phyloP scores from a whole-genome alignment of 345 rosid species.

The Aurinia saxatilis region DNA sequence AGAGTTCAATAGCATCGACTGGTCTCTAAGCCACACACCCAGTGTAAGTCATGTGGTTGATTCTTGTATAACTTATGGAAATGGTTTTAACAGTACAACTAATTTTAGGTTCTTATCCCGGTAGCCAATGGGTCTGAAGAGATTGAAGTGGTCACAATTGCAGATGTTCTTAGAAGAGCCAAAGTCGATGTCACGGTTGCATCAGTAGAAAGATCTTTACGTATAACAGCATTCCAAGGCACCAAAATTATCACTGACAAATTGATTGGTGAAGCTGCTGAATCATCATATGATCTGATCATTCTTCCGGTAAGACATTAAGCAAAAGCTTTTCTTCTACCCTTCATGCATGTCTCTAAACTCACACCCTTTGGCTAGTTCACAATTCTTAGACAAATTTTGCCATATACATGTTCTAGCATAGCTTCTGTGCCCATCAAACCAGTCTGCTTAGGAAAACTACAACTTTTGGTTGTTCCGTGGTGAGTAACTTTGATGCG shows the following conservation, averaged over 20 bases:
- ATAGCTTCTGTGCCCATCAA: background rate
- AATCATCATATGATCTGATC: conserved; percentile 56
- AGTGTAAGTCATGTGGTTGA: conserved; percentile 41
- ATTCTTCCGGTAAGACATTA: conserved; percentile 64
- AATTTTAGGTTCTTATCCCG: conserved; percentile 67
- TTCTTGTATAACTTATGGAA: background rate
- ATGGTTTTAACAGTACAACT: conserved; percentile 13
- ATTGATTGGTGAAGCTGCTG: conserved; percentile 54
- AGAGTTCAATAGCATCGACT: conserved; percentile 70
- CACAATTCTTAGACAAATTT: background rate
- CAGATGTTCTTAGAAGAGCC: conserved; percentile 75
- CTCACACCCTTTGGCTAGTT: background rate
- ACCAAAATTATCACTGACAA: conserved; percentile 72
- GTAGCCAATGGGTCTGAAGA: conserved; percentile 85
- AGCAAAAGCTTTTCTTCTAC: background rate
- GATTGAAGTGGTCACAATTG: conserved; percentile 60
- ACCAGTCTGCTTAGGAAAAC: background rate
- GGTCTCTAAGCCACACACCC: conserved; percentile 60
- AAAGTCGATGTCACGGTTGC: conserved; percentile 79
- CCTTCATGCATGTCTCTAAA: background rate
- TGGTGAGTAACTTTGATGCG: background rate
- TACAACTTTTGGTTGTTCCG: conserved; percentile 2
- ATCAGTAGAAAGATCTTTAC: conserved; percentile 60
- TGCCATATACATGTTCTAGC: background rate
- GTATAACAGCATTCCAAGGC: conserved; percentile 63